Evolutionary conservation across 345 rosid species (phyloP).

Genomic region (Cardamine occulta): DNA sequence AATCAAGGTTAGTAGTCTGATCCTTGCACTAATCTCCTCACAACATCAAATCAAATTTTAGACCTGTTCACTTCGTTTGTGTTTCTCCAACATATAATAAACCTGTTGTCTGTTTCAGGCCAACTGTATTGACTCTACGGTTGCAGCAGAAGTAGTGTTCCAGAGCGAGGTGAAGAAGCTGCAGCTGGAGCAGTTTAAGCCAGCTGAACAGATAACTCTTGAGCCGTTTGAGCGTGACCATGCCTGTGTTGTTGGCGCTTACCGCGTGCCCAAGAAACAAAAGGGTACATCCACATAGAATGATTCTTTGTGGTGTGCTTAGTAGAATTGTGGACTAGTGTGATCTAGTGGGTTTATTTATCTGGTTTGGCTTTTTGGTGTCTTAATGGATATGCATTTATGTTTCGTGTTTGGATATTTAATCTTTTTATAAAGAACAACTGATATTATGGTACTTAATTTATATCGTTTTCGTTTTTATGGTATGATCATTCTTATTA

Average conservation of each 20-base stretch:
- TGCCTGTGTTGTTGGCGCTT: constrained; percentile 90
- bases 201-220: constrained; percentile 83
- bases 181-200: constrained; percentile 84
- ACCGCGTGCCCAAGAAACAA: constrained; percentile 86
- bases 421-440: background rate
- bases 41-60: background rate
- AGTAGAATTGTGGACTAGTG: background rate
- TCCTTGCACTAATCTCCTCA: background rate
- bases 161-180: constrained; percentile 87
- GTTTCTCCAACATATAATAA: background rate
- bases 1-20: constrained; percentile 64
- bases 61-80: background rate
- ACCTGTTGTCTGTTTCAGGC: constrained; percentile 53
- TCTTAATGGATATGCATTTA: background rate
- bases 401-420: constrained; percentile 2
- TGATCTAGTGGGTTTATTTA: background rate
- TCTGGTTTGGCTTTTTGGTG: background rate
- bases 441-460: background rate
- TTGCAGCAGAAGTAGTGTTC: constrained; percentile 84
- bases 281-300: constrained; percentile 46
- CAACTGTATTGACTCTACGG: constrained; percentile 91
- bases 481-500: no score
- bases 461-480: no score
- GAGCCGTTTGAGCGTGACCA: constrained; percentile 98
- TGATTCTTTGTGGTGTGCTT: background rate